Evolutionary conservation across 2,329 filamentous ascomycete species (phyloP).

Genomic region (Truncatella angustata): DNA sequence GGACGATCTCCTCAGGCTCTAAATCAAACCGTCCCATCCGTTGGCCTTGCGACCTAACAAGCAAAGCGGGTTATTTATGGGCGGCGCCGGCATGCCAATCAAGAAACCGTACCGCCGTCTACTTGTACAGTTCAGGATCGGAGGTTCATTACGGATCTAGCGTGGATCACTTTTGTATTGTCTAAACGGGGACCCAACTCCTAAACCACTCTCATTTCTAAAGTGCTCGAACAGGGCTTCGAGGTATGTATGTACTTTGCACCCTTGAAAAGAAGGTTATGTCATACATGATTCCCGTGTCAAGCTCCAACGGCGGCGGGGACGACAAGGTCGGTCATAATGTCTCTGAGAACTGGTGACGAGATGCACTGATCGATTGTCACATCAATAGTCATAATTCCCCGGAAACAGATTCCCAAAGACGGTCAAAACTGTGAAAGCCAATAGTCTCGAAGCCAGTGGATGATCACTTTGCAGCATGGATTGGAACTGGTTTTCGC

Average conservation of each 20-base stretch:
- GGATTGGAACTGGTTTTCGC: constrained; percentile 8
- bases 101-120: not conserved
- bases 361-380: not conserved
- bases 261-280: not conserved
- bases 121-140: constrained; percentile 2
- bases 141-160: not conserved
- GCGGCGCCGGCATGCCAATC: constrained; percentile 2
- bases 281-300: not conserved
- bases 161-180: not conserved
- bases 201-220: not conserved
- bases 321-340: not conserved
- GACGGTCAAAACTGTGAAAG: constrained; percentile 4
- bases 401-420: constrained; percentile 1
- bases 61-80: no score
- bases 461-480: not conserved
- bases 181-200: not conserved
- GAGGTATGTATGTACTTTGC: not conserved
- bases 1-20: no score
- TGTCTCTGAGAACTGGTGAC: not conserved
- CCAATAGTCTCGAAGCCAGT: constrained; percentile 1
- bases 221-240: not conserved
- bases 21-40: no score
- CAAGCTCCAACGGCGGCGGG: not conserved
- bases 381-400: constrained; percentile 1
- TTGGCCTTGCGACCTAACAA: no score